Evolutionary conservation across 1,284 basidiomycete genomes (phyloP).

Genomic region (Lentinus polychrous): DNA sequence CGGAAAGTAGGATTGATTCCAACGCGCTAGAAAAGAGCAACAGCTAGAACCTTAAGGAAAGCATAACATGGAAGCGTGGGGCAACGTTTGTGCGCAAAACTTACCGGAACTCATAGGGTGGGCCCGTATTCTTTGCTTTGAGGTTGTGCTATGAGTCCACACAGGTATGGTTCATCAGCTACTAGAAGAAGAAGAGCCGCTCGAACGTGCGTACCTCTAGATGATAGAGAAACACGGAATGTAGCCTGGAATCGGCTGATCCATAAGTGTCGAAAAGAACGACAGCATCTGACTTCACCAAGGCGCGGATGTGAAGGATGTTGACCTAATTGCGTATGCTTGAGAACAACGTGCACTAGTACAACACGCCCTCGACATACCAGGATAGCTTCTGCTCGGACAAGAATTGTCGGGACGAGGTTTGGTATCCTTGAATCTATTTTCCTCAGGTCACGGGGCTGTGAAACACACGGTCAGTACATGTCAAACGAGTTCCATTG

Average conservation of each 20-base stretch:
- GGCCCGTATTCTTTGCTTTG: constrained; percentile 54
- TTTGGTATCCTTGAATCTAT: constrained; percentile 94
- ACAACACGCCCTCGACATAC: constrained; percentile 34
- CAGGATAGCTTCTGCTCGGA: constrained; percentile 82
- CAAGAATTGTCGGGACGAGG: constrained; percentile 90
- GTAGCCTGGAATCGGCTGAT: constrained; percentile 76
- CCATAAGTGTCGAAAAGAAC: constrained; percentile 91
- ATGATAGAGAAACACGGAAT: constrained; percentile 84
- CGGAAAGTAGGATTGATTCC: constrained; percentile 85
- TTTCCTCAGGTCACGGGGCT: constrained; percentile 95
- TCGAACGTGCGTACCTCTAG: constrained; percentile 53
- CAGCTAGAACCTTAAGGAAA: constrained; percentile 16
- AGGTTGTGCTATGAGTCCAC: constrained; percentile 81
- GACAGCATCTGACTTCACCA: constrained; percentile 91
- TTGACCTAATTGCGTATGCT: constrained; percentile 58
- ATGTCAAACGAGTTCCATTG: constrained; percentile 5
- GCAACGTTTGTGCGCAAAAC: constrained; percentile 16
- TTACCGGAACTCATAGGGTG: constrained; percentile 89
- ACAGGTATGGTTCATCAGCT: constrained; percentile 11
- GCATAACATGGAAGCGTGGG: not conserved
- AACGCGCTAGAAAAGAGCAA: constrained; percentile 55
- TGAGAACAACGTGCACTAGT: not conserved
- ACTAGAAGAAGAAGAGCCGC: constrained; percentile 10
- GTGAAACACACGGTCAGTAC: constrained; percentile 14
- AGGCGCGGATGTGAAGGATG: constrained; percentile 88